These are phyloP conservation scores for Pyrrhoderma noxium DNA, from an alignment of 1,284 basidiomycete genomes.

Conservation along the genomic window DNA sequence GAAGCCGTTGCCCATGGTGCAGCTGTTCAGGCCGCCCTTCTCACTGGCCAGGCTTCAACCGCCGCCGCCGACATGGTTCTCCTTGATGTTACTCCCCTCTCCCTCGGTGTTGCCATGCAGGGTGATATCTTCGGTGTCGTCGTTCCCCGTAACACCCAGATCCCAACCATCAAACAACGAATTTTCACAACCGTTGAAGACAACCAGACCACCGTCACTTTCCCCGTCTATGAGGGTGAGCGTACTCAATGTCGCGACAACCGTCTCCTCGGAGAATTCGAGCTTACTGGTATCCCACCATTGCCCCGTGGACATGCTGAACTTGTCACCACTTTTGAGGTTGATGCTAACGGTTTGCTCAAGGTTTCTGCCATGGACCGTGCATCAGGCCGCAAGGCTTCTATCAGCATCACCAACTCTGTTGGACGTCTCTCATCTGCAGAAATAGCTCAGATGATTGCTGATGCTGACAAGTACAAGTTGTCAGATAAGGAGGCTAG, in stretches of 20 bases:
- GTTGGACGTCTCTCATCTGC: conserved; percentile 90
- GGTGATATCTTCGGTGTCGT: conserved; percentile 96
- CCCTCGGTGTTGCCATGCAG: conserved; percentile 97
- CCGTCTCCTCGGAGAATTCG: conserved; percentile 94
- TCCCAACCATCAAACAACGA: conserved; percentile 94
- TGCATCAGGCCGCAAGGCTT: conserved; percentile 93
- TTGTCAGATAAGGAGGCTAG: conserved; percentile 96
- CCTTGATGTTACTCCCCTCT: conserved; percentile 93
- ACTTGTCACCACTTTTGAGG: conserved; percentile 94
- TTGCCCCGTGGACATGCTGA: conserved; percentile 96
- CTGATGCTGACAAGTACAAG: conserved; percentile 95
- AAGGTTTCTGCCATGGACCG: conserved; percentile 95
- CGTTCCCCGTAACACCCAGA: conserved; percentile 94
- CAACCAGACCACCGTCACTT: conserved; percentile 96
- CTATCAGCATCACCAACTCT: conserved; percentile 94
- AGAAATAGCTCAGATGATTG: conserved; percentile 98
- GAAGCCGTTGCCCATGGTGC: conserved; percentile 95
- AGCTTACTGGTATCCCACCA: conserved; percentile 93
- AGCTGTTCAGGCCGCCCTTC: conserved; percentile 93
- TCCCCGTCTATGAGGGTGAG: conserved; percentile 98
- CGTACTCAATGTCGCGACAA: conserved; percentile 97
- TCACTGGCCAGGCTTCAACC: conserved; percentile 93
- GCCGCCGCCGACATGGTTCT: conserved; percentile 93
- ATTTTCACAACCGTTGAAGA: conserved; percentile 97
- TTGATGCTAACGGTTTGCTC: conserved; percentile 93